Base-by-base conservation (phyloP, 768 basidiomycete genomes). In the Boletus rufocinnamomeus region DNA sequence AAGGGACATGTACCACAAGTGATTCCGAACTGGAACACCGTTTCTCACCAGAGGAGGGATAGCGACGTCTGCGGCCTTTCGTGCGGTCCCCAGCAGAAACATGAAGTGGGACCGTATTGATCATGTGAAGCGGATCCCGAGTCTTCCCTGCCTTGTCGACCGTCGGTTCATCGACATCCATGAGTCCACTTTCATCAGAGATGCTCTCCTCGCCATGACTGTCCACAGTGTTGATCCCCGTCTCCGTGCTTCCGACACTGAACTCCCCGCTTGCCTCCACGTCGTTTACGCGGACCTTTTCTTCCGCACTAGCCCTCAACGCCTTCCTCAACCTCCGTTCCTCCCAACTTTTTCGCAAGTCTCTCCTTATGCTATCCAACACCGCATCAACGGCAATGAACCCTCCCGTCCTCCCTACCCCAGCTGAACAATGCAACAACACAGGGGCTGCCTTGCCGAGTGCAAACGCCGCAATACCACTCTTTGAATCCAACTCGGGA, bases 371-470 rank as follows among this genome's bases (percentile, higher is more conserved):
- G 6, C 84, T 88, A 68, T 93, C 90, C 54, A 95, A 76, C n/a
- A 93, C 79, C 9, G 92, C 87, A 69, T 94, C 92, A 2, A 96
- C 84, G 9, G 91, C 86, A 67, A 98, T 94, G 72, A 93, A 98
- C 27, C 90, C 91, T 23, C 96, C 96, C 0, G 96, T 98, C 43
- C 96, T 82, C 0, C 96, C 96, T 7, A 97, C 94, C 21, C 96
- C 96, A 0, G 96, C 96, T 32, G 93, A 95, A 69, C 95, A 95
- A 70, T 95, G 93, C 62, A 95, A 72, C 48, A 95, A 69, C 30
- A 94, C 82, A 1, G 91, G 91, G 23, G 82, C 74, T 16, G 62
- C 55, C 45, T 58, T 70, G 7, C 79, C 81, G 50, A 80, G 62
- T 7, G 83, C 82, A 60, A 82, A 82, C 54, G 77, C 70, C 19